Conservation (phyloP, 139 green algal genomes). For the Ulvella scutata region DNA sequence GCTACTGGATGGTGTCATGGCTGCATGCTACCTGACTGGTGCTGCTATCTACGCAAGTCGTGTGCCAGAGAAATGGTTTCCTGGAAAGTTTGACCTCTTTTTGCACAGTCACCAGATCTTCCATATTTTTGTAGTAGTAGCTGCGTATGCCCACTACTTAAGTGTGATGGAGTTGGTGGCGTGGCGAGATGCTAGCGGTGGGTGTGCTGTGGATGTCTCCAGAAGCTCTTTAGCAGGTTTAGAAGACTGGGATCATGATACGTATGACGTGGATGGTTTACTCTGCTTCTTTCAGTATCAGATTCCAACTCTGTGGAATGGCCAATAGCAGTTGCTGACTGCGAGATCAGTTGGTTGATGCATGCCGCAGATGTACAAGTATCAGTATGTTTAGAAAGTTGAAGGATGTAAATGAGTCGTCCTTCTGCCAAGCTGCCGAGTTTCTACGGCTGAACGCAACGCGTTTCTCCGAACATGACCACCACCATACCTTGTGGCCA, state of each 20-base stretch:
- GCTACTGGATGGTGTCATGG: conserved; percentile 65
- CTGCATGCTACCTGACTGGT: conserved; percentile 60
- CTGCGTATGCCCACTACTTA: conserved; percentile 26
- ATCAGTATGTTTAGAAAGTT: too few relatives aligned
- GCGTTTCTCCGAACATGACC: too few relatives aligned
- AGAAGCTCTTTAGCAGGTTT: too few relatives aligned
- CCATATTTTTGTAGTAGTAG: conserved; percentile 50
- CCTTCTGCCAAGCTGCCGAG: too few relatives aligned
- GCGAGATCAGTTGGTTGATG: too few relatives aligned
- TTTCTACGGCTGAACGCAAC: too few relatives aligned
- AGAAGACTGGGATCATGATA: background rate
- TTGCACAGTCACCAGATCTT: conserved; percentile 90
- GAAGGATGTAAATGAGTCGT: too few relatives aligned
- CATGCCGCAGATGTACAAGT: too few relatives aligned
- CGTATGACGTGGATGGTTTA: background rate
- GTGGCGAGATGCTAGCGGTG: conserved; percentile 55
- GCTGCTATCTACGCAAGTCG: conserved; percentile 67
- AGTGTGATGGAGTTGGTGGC: conserved; percentile 34
- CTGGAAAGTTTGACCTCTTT: conserved; percentile 79
- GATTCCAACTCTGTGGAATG: background rate
- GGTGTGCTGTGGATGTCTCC: conserved; percentile 22
- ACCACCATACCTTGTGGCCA: too few relatives aligned
- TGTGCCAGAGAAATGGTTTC: conserved; percentile 77
- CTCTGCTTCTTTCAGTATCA: background rate
- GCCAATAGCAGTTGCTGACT: too few relatives aligned